Evolutionary conservation across 202 grass and related monocot genomes (phyloP), one percentile per base, ranked within the genome.

Genomic region (Musa balbisiana): DNA sequence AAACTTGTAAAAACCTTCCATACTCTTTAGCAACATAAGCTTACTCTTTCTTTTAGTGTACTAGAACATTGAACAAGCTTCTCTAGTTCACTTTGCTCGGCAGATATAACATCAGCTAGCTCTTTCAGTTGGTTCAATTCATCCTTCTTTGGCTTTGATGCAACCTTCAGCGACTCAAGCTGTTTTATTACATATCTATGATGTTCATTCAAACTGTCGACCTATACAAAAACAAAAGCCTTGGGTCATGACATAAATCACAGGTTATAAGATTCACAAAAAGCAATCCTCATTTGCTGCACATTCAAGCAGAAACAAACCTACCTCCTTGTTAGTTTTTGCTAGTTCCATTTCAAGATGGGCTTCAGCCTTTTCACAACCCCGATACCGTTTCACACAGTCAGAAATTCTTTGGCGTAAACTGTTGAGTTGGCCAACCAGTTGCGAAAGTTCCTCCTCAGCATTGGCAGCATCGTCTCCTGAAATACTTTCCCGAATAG

Each of bases 31-130:
- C 24, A 33, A 69, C 69, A 64, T 79, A 78, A 11, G 82, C 75
- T 77, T 87, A 85, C 95, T 88, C 90, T 76, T 67, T 92, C 85
- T 81, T 98, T 92, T 59, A 98, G 85, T 76, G 93, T 94, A 74
- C 91, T 90, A 60, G 91, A 98, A 81, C 81, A 84, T 82, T 90
- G 88, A 19, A 69, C 78, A 64, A 98, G 85, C 75, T 80, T 94
- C 52, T 92, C 80, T 76, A 93, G 62, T 81, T 94, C 89, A 52
- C 19, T 81, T 83, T 87, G 84, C 72, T 98, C 89, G 54, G 29
- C 67, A 80, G 81, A 86, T 75, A 92, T 85, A 66, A 94, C 79
- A 49, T 2, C 60, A 77, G 90, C 87, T 73, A 98, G 69, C 71
- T 92, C 89, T 69, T 92, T 73, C 73, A 98, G 79, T 65, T 85